phyloP scores from a whole-genome alignment of 345 rosid species.

The Lepidium sativum region DNA sequence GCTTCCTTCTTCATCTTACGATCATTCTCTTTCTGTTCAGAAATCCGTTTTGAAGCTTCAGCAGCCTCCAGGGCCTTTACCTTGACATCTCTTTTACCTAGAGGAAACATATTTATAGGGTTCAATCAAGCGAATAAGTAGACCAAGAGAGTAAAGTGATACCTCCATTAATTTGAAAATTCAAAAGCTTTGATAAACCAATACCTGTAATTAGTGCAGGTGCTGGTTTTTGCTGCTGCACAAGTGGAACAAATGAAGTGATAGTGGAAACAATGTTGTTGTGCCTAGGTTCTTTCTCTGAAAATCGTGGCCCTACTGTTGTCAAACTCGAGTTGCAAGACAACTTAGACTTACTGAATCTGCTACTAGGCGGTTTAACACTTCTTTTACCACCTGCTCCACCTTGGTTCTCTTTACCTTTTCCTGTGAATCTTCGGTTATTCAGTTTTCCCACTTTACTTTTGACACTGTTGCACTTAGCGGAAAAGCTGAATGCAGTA shows the following conservation, averaged over 20 bases:
- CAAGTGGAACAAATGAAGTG: constrained; percentile 72
- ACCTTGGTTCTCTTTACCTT: constrained; percentile 39
- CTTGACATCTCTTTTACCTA: constrained; percentile 85
- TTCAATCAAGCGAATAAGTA: not conserved
- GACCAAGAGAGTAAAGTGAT: not conserved
- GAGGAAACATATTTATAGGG: not conserved
- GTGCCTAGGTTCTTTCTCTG: constrained; percentile 41
- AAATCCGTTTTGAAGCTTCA: constrained; percentile 72
- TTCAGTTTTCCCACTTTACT: constrained; percentile 35
- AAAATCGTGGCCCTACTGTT: constrained; percentile 34
- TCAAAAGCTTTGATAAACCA: constrained; percentile 5
- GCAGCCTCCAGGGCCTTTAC: constrained; percentile 92
- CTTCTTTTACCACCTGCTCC: constrained; percentile 33
- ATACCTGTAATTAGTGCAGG: constrained; percentile 56
- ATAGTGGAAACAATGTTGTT: constrained; percentile 73
- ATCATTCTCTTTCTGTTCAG: constrained; percentile 79
- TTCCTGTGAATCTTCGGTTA: constrained; percentile 38
- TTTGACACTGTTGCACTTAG: constrained; percentile 36
- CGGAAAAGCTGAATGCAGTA: constrained; percentile 42
- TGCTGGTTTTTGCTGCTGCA: constrained; percentile 65
- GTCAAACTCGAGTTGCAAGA: constrained; percentile 42
- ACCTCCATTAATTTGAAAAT: not conserved
- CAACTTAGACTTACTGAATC: constrained; percentile 50
- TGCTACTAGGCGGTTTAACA: constrained; percentile 35
- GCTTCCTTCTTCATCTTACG: constrained; percentile 81